Evolutionary conservation across 2,329 filamentous ascomycete species (phyloP).

Genomic region (Myriosclerotinia duriaeana): DNA sequence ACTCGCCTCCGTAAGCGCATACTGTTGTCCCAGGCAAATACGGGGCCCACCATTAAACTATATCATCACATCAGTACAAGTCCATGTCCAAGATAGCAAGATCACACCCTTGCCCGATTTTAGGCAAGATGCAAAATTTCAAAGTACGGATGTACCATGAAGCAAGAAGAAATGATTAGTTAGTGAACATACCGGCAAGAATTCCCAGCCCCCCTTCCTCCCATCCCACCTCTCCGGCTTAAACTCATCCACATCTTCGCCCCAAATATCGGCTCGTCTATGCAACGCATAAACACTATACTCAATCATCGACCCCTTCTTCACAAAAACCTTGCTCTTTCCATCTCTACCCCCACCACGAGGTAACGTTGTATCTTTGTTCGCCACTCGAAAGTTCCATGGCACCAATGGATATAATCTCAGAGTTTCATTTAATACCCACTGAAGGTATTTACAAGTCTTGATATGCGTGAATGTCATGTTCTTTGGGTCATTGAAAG

Average conservation of each 20-base stretch:
- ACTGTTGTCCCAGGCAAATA: slow-evolving; percentile 44
- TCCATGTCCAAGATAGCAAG: too few relatives aligned
- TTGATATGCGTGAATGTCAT: slow-evolving; percentile 38
- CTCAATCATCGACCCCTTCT: slow-evolving; percentile 35
- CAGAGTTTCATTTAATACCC: slow-evolving; percentile 45
- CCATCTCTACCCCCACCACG: slow-evolving; percentile 42
- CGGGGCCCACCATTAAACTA: slow-evolving; percentile 44
- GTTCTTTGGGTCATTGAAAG: slow-evolving; percentile 35
- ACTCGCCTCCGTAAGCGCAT: slow-evolving; percentile 42
- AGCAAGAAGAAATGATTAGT: slow-evolving; percentile 1
- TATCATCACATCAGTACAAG: background rate
- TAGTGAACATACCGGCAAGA: slow-evolving; percentile 39
- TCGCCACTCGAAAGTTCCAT: slow-evolving; percentile 49
- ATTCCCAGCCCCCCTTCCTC: slow-evolving; percentile 48
- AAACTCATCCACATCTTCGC: slow-evolving; percentile 42
- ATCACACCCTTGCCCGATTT: too few relatives aligned
- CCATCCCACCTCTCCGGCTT: slow-evolving; percentile 43
- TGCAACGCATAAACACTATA: slow-evolving; percentile 42
- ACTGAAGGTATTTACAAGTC: slow-evolving; percentile 36
- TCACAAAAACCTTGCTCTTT: slow-evolving; percentile 39
- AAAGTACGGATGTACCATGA: background rate
- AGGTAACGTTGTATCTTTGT: slow-evolving; percentile 39
- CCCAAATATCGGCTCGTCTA: slow-evolving; percentile 43
- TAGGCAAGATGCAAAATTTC: background rate
- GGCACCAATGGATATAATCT: slow-evolving; percentile 56